These are phyloP conservation scores for Euphorbia celastroides DNA, from an alignment of 441 rosid species.

Conservation along the genomic window DNA sequence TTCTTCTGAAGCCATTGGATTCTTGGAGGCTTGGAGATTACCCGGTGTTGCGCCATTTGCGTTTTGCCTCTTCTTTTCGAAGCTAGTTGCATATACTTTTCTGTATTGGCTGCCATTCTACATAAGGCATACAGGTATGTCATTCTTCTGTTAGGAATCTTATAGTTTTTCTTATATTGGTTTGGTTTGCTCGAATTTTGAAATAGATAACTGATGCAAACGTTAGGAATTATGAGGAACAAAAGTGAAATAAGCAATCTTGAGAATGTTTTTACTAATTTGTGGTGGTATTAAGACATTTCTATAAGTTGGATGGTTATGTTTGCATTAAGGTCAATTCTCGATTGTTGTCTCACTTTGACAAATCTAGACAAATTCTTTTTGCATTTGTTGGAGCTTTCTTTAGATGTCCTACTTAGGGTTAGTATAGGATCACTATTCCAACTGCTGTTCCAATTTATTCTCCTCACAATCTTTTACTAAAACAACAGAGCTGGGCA, in stretches of 20 bases:
- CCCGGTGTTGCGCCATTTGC: constrained; percentile 83
- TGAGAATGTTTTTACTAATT: neutral
- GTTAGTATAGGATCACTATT: no score
- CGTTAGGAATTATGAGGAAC: neutral
- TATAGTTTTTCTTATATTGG: constrained; percentile 6
- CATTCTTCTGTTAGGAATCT: neutral
- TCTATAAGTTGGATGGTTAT: no score
- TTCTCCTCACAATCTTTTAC: no score
- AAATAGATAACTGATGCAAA: neutral
- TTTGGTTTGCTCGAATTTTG: neutral
- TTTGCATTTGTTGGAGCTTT: neutral
- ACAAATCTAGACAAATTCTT: no score
- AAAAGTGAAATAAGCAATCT: neutral
- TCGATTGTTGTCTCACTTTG: no score
- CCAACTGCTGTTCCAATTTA: no score
- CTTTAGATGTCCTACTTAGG: neutral
- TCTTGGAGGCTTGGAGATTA: constrained; percentile 79
- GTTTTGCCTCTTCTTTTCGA: constrained; percentile 83
- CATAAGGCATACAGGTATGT: constrained; percentile 77
- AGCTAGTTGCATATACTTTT: constrained; percentile 91
- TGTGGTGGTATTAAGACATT: no score
- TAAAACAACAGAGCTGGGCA: no score
- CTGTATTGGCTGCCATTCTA: constrained; percentile 92
- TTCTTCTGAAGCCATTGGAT: constrained; percentile 54
- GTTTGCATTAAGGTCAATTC: no score